A percentile compares a stretch with the other conserved stretches of the same genome.
phyloP scores from a whole-genome alignment of 805 yeast genomes.

The Yamadazyma ubonensis region DNA sequence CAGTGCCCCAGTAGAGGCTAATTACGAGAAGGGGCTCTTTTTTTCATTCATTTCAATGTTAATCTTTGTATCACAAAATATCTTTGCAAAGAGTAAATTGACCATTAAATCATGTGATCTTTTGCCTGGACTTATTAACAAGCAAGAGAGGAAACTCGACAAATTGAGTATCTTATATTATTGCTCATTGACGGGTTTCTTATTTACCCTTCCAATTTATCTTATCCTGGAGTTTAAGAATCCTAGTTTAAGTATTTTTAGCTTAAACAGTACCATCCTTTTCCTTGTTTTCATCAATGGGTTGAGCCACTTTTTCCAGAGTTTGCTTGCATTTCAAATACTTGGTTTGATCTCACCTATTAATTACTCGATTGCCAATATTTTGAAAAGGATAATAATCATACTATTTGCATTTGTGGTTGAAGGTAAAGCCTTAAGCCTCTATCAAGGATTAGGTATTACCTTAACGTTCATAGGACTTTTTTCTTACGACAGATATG shows the following conservation, averaged over 20 bases:
- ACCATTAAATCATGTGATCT: constrained; percentile 43
- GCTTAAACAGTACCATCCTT: constrained; percentile 31
- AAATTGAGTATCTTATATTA: constrained; percentile 69
- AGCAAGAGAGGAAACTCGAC: constrained; percentile 48
- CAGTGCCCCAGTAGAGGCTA: background rate
- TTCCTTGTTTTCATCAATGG: constrained; percentile 59
- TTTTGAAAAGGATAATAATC: constrained; percentile 69
- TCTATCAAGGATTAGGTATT: constrained; percentile 36
- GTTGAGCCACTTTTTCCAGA: constrained; percentile 65
- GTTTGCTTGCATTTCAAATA: constrained; percentile 72
- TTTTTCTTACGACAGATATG: constrained; percentile 44
- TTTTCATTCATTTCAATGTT: constrained; percentile 57
- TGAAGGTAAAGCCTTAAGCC: constrained; percentile 46
- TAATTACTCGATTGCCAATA: constrained; percentile 76
- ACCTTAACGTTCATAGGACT: constrained; percentile 38
- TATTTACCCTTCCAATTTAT: constrained; percentile 66
- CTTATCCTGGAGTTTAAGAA: constrained; percentile 50
- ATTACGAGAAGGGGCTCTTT: constrained; percentile 39
- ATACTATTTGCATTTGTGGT: constrained; percentile 63
- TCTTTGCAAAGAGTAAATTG: constrained; percentile 72
- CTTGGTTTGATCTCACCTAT: constrained; percentile 73
- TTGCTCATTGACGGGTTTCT: constrained; percentile 69
- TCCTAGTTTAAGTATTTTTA: constrained; percentile 25
- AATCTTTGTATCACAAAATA: constrained; percentile 75
- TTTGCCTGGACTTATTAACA: constrained; percentile 20